Conservation (phyloP, 345 rosid genomes). For the Ceriops decandra region DNA sequence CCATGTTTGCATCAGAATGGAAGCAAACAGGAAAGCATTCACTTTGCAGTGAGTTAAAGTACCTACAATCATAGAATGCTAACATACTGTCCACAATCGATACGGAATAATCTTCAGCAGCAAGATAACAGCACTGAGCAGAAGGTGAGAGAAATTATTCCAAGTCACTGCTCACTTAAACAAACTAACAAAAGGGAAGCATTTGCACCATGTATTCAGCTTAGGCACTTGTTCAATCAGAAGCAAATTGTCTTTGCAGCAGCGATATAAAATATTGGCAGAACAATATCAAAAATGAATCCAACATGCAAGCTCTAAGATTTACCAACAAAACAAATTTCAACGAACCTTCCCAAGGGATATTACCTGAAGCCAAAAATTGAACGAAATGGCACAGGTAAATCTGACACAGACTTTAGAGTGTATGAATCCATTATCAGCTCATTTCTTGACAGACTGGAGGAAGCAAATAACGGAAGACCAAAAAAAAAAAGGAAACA, state of each 20-base stretch:
- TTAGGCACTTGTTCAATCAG: too few species aligned
- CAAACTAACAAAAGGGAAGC: too few species aligned
- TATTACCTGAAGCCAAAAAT: constrained; percentile 69
- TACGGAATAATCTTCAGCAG: background rate
- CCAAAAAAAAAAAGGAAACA: background rate
- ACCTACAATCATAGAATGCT: constrained; percentile 40
- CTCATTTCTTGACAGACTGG: background rate
- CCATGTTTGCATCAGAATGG: constrained; percentile 83
- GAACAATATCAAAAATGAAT: background rate
- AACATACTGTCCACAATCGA: background rate
- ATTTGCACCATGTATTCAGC: too few species aligned
- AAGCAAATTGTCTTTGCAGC: too few species aligned
- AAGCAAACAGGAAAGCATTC: constrained; percentile 89
- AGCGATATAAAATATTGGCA: too few species aligned
- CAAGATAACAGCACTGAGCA: background rate
- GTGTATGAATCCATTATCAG: constrained; percentile 60
- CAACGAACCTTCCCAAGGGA: background rate
- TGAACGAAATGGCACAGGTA: constrained; percentile 68
- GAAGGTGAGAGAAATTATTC: background rate
- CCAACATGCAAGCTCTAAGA: constrained; percentile 1
- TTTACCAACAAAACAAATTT: constrained; percentile 1
- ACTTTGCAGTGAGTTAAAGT: constrained; percentile 91
- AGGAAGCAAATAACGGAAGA: background rate
- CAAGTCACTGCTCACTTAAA: too few species aligned
- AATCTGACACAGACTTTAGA: constrained; percentile 69